phyloP scores from a whole-genome alignment of 1,139 yeast species.

The Hansenula sp. region DNA sequence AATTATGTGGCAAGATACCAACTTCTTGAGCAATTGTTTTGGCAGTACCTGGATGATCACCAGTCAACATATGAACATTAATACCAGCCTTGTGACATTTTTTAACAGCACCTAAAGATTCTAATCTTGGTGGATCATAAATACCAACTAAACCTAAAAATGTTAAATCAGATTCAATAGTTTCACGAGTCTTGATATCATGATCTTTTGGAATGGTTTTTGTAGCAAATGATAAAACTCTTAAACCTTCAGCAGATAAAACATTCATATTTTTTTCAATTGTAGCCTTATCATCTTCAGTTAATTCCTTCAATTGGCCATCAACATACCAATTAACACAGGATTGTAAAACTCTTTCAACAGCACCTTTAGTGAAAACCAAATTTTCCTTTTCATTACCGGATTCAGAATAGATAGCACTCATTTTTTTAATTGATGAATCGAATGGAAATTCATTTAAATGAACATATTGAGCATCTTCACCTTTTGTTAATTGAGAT shows the following conservation, averaged over 20 bases:
- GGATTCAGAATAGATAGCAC: constrained; percentile 46
- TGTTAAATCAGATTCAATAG: constrained; percentile 49
- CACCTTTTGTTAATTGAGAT: constrained; percentile 34
- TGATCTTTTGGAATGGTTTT: constrained; percentile 26
- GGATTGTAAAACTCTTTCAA: constrained; percentile 59
- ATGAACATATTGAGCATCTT: constrained; percentile 33
- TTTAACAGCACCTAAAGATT: constrained; percentile 64
- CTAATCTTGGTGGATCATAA: constrained; percentile 78
- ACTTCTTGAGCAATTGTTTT: constrained; percentile 81
- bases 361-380: constrained; percentile 74
- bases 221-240: constrained; percentile 70
- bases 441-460: constrained; percentile 74
- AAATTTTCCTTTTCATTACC: constrained; percentile 27
- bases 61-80: constrained; percentile 81
- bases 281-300: constrained; percentile 34
- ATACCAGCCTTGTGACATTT: constrained; percentile 74
- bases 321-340: constrained; percentile 54
- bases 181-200: constrained; percentile 38
- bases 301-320: constrained; percentile 32
- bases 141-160: constrained; percentile 75
- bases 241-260: constrained; percentile 63
- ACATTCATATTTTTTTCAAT: constrained; percentile 59
- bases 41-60: constrained; percentile 84
- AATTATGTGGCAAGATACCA: constrained; percentile 71
- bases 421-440: constrained; percentile 73